Percentiles rank a stretch among this genome's conserved stretches.
Evolutionary conservation across 208 protist species (phyloP).

Genomic region (Leishmania major): DNA sequence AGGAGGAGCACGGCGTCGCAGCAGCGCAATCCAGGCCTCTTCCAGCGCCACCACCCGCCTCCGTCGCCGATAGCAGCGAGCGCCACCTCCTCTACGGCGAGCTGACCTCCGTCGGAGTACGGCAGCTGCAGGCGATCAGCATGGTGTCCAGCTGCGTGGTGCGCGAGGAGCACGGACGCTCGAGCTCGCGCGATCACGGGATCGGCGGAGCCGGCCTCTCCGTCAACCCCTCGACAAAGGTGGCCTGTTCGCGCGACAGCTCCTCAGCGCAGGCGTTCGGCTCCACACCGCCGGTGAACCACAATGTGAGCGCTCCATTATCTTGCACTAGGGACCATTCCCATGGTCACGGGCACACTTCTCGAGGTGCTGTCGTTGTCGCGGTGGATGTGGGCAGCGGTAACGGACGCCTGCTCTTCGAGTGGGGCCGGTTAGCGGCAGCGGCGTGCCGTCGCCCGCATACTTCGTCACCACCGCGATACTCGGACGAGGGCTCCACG

Average conservation of each 20-base stretch:
- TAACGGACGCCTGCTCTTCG: slow-evolving; percentile 75
- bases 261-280: background rate
- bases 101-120: slow-evolving; percentile 62
- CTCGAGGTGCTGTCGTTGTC: slow-evolving; percentile 34
- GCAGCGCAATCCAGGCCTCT: background rate
- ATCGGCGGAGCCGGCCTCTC: background rate
- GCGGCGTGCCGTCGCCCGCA: slow-evolving; percentile 25
- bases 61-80: background rate
- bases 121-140: slow-evolving; percentile 56
- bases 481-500: background rate
- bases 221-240: background rate
- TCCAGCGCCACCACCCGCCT: background rate
- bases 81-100: slow-evolving; percentile 71
- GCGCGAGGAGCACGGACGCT: slow-evolving; percentile 11
- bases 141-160: slow-evolving; percentile 23
- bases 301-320: background rate
- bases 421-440: slow-evolving; percentile 60
- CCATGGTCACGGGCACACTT: background rate
- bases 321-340: background rate
- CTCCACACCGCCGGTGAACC: background rate
- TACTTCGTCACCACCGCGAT: background rate
- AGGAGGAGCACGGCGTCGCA: background rate
- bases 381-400: slow-evolving; percentile 69
- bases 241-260: background rate
- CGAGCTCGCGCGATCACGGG: slow-evolving; percentile 9